Evolutionary conservation across 2,329 filamentous ascomycete genomes (phyloP).

Genomic region (Ophiosphaerella narmari): DNA sequence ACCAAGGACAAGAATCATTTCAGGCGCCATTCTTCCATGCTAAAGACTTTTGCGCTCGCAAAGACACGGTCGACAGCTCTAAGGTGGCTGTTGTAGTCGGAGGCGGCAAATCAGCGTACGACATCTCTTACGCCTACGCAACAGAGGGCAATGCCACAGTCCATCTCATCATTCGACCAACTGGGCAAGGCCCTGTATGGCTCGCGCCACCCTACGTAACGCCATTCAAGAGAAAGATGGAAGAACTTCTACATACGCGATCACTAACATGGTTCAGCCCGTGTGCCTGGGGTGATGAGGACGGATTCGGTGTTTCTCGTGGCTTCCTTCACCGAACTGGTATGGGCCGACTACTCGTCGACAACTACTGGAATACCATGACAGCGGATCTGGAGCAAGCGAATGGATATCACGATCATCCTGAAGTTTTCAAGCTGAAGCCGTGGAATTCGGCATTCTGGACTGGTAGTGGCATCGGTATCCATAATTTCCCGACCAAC

Average conservation of each 20-base stretch:
- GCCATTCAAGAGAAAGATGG: not conserved
- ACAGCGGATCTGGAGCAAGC: constrained; percentile 31
- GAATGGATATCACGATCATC: constrained; percentile 48
- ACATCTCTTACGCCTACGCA: constrained; percentile 62
- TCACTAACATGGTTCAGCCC: constrained; percentile 73
- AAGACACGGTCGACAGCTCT: not conserved
- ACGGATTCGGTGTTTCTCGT: constrained; percentile 55
- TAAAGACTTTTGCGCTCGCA: constrained; percentile 55
- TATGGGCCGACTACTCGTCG: constrained; percentile 58
- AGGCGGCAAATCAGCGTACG: constrained; percentile 58
- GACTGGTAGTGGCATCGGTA: constrained; percentile 59
- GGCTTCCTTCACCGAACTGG: constrained; percentile 59
- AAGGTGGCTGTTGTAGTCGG: not conserved
- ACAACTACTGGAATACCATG: constrained; percentile 59
- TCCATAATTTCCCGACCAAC: constrained; percentile 61
- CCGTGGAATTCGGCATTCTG: constrained; percentile 49
- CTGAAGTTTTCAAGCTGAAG: constrained; percentile 40
- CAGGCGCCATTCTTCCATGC: constrained; percentile 59
- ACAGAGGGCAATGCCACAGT: constrained; percentile 53
- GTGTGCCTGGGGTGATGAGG: constrained; percentile 69
- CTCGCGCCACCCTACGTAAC: constrained; percentile 52
- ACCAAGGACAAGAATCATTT: constrained; percentile 57
- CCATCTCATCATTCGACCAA: constrained; percentile 59
- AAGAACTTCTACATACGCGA: constrained; percentile 46
- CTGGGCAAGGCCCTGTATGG: constrained; percentile 60